Evolutionary conservation across 495 filamentous ascomycete species (phyloP), one percentile per base, ranked within the genome.

Genomic region (Penicillium egyptiacum): DNA sequence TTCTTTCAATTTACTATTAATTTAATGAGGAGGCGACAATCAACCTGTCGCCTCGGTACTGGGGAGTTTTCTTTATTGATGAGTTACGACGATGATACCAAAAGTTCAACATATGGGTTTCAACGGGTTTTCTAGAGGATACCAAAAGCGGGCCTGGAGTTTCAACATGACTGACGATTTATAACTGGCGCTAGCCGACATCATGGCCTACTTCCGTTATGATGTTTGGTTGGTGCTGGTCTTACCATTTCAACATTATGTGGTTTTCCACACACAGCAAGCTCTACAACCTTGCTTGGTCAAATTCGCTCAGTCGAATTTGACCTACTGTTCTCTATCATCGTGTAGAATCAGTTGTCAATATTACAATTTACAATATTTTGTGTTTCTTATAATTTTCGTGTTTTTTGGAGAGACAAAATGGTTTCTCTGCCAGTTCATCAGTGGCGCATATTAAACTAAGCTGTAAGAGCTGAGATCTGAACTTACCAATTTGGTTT

Each of bases 81-180:
- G 73, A 76, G 71, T 75, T 76, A 76, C 65, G 73, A 76, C 65
- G 75, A 79, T 74, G 75, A 78, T 76, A 78, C 73, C 75, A 78
- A 78, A 76, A 76, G 74, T 75, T 78, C 75, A 78, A 76, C 75
- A 76, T 76, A 73, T 63, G 70, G 73, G 70, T 72, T 74, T 67
- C 64, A 69, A 63, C 64, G 66, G 68, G 72, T 68, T 75, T 67
- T 69, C 69, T 76, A 75, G 70, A 75, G 69, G 70, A 70, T 72
- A 75, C 69, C 75, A 76, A 77, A 75, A 70, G 65, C 67, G 72
- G 74, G 71, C 66, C 64, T 64, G 72, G 73, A 73, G 79, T 72
- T 80, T 81, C 75, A 80, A 81, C 77, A 82, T 78, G 51, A 67
- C 63, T 75, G 70, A 82, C 81, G 80, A 83, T 84, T 79, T 84